Evolutionary conservation across 306 rosid genomes (phyloP), one percentile per base, ranked within the genome.

Genomic region (Vigna reflexopilosa): DNA sequence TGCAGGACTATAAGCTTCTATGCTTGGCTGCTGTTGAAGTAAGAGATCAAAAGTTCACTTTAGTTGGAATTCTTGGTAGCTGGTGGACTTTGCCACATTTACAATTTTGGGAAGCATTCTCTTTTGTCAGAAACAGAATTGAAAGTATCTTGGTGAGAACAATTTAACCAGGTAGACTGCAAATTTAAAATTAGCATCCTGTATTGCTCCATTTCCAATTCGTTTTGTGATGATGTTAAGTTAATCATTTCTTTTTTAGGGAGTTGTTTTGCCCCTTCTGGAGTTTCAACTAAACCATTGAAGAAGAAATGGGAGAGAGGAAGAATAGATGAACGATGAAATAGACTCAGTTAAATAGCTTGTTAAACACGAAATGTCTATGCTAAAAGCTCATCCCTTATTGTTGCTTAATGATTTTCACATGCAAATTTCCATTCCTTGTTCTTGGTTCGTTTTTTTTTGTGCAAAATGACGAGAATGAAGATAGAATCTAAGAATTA

Each of bases 51-150:
- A 78, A 80, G 81, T 81, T 87, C 78, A 84, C 87, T 20, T 72
- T 92, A 82, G 78, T 90, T 61, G 97, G 96, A 71, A 79, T 92
- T 86, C 93, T 92, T 56, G 93, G 97, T 79, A 86, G 86, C 56
- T 90, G 97, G 97, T 92, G 97, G 97, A 28, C 79, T 64, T 59
- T 87, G 84, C 91, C 93, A 2, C 64, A 55, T 8, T 42, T 66
- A 63, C 42, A 72, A 28, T 68, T 75, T 73, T 55, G 55, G 67
- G 84, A 76, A 50, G 72, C 70, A 48, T 77, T 86, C 71, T 80
- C 83, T 77, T 50, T 74, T 48, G 58, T 78, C 56, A 73, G 78
- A 69, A 72, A 73, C 32, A 84, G 78, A 78, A 73, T 76, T 70
- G 72, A n/a, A 70, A 64, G 77, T 77, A 77, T 86, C 36, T 15